A percentile compares a stretch with the other conserved stretches of the same genome.
Evolutionary conservation across 768 basidiomycete genomes (phyloP).

Genomic region (Artomyces pyxidatus): DNA sequence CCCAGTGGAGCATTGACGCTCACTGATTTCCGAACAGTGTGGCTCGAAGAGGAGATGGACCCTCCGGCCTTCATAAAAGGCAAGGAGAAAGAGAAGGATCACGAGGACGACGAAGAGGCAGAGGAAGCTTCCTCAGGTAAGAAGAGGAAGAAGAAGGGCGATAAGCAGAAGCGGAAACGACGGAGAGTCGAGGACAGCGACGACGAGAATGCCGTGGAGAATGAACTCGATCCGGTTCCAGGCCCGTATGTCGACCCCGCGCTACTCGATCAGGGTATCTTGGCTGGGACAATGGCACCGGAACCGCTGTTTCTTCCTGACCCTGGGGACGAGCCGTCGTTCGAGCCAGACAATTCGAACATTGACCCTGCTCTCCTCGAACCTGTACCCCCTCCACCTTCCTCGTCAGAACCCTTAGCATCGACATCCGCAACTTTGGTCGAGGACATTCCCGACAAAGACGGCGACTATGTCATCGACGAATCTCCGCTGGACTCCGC

Average conservation of each 20-base stretch:
- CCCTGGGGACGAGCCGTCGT: conserved; percentile 29
- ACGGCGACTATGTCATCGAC: conserved; percentile 1
- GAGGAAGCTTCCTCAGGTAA: conserved; percentile 28
- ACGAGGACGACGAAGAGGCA: conserved; percentile 32
- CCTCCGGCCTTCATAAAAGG: conserved; percentile 84
- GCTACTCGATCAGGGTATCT: conserved; percentile 59
- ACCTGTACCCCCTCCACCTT: not conserved
- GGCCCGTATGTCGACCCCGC: conserved; percentile 40
- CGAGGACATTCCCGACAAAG: not conserved
- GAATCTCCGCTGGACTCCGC: conserved; percentile 37
- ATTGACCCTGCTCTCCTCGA: conserved; percentile 42
- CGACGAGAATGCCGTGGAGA: conserved; percentile 27
- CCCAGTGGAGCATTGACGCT: conserved; percentile 80
- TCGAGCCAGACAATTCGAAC: conserved; percentile 24
- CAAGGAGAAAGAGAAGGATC: conserved; percentile 59
- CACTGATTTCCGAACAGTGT: conserved; percentile 82
- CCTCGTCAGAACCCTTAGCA: not conserved
- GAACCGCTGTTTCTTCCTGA: conserved; percentile 28
- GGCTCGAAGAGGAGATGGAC: conserved; percentile 88
- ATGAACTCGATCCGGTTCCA: conserved; percentile 18
- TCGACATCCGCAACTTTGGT: conserved; percentile 1
- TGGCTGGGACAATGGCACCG: conserved; percentile 42
- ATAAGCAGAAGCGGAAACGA: conserved; percentile 25
- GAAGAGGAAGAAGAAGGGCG: conserved; percentile 24
- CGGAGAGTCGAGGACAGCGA: conserved; percentile 31